Evolutionary conservation across 2,329 filamentous ascomycete species (phyloP).

Genomic region (Hypoxylon sp.): DNA sequence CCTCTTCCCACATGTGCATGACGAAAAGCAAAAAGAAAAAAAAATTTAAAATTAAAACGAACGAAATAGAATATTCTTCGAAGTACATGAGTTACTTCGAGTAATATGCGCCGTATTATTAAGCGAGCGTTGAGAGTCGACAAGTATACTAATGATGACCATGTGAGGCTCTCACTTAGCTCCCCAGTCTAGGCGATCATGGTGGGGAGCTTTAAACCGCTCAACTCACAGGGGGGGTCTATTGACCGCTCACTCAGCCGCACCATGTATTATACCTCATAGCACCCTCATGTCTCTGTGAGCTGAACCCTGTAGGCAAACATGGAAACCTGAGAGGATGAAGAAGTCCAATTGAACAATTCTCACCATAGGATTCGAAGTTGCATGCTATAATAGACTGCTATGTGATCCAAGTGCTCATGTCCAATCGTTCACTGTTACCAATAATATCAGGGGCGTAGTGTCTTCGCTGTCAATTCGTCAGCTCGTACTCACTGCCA

Average conservation of each 20-base stretch:
- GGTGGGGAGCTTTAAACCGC: not conserved
- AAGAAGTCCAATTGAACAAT: not conserved
- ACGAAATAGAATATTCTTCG: conserved; percentile 8
- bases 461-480: not conserved
- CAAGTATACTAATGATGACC: not conserved
- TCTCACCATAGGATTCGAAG: not conserved
- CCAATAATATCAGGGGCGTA: not conserved
- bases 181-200: not conserved
- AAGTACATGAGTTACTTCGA: not conserved
- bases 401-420: not conserved
- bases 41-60: not conserved
- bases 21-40: not conserved
- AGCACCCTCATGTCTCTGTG: not conserved
- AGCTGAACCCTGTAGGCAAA: not conserved
- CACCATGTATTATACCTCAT: not conserved
- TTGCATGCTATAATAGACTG: not conserved
- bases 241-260: not conserved
- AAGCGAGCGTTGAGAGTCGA: conserved; percentile 2
- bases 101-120: not conserved
- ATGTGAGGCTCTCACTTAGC: conserved; percentile 7
- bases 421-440: not conserved
- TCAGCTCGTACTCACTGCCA: too few species aligned
- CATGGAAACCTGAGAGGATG: not conserved
- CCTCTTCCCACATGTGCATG: conserved; percentile 5
- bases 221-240: not conserved